Base-by-base conservation (phyloP, 352 stramenopile species). In the Globisporangium rhizosaccharum region DNA sequence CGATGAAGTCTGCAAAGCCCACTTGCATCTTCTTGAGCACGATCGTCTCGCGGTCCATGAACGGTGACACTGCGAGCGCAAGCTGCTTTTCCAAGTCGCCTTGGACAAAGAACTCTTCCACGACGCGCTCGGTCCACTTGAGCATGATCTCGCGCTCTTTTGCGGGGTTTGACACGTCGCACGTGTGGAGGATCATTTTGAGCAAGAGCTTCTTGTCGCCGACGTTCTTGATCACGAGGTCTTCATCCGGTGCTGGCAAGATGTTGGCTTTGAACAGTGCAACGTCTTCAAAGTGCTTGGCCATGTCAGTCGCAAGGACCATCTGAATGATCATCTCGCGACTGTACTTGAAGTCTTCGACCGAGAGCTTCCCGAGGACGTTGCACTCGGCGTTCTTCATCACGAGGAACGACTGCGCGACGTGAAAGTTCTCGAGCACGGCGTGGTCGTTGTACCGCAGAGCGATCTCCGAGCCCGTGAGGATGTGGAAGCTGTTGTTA, bases 31-130 rank as follows among this genome's bases (percentile, higher is more conserved):
- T 96, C 63, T 92, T 89, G 46, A 97, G 73, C 44, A 96, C 87
- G 59, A 96, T 92, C 14, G 85, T 96, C 8, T 96, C 79, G 25
- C 91, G 78, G 67, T 98, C 91, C 87, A 97, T 97, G 64, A 98
- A 97, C 2, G 94, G 93, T 33, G 85, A 97, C 1, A 97, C 78
- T 2, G 90, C 71, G 3, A 98, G 66, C 8, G 74, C 71, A 2
- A 97, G 67, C 53, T 90, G 72, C 61, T 97, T 97, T 67, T 98
- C 96, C 68, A 96, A 87, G 57, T 99, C 96, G 39, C 96, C 96
- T 65, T 99, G 96, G 20, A 87, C 58, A 62, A 97, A 98, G 63
- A 98, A 98, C 76, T 99, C 96, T 39, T 97, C 85, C 14, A 97
- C 79, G 11, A 98, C 90, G 23, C 92, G 85, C 55, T 97, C 85